phyloP scores from a whole-genome alignment of 2,329 filamentous ascomycete species.

The Claviceps sp. region DNA sequence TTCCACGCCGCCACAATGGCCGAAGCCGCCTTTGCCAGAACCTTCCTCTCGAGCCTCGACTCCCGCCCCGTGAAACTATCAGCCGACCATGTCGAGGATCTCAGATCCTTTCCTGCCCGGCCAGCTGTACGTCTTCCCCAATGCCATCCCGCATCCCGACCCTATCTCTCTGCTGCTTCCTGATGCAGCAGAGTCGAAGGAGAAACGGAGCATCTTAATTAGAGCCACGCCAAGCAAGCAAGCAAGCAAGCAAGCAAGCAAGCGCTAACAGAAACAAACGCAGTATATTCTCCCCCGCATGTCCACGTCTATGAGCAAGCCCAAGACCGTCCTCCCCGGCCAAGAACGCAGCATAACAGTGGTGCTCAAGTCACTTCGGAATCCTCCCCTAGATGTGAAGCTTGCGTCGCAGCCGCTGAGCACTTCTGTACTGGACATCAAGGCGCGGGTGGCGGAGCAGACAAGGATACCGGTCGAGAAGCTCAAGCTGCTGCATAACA shows the following conservation, averaged over 20 bases:
- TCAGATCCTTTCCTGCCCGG: constrained; percentile 61
- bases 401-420: constrained; percentile 49
- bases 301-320: constrained; percentile 40
- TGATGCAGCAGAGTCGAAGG: too few species aligned
- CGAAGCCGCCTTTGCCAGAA: constrained; percentile 75
- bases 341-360: constrained; percentile 42
- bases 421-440: constrained; percentile 69
- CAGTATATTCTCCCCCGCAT: constrained; percentile 63
- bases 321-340: constrained; percentile 34
- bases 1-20: constrained; percentile 41
- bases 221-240: background rate
- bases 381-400: constrained; percentile 54
- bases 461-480: constrained; percentile 57
- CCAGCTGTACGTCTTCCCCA: constrained; percentile 46
- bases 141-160: too few species aligned
- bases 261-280: background rate
- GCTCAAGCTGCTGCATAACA: constrained; percentile 74
- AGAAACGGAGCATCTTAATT: background rate
- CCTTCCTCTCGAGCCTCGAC: constrained; percentile 71
- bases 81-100: constrained; percentile 83
- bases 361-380: constrained; percentile 63
- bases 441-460: constrained; percentile 51
- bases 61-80: constrained; percentile 66
- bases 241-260: background rate
- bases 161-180: background rate